Evolutionary conservation across 352 stramenopile genomes (phyloP), one percentile per base, ranked within the genome.

Genomic region (Phytophthora chlamydospora): DNA sequence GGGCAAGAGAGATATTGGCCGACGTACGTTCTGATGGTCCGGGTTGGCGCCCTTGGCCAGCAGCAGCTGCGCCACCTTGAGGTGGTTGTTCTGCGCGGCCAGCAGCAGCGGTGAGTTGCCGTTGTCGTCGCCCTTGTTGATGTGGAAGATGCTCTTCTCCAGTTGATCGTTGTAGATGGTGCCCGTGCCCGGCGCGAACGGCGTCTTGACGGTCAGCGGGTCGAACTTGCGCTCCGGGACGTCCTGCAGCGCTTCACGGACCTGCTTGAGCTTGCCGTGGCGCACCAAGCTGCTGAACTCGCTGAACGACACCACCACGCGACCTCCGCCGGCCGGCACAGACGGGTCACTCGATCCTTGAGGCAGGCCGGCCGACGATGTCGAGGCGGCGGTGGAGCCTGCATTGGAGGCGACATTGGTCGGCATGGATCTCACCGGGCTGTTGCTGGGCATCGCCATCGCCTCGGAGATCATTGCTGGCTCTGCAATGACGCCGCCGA

Each of bases 101-200:
- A 97, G 53, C 48, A 96, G 55, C 13, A 98, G 70, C 16, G 90
- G 76, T 31, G 93, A 95, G 62, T 98, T 98, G 62, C 94, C 94
- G 33, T 96, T 91, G 17, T 92, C 84, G 68, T 98, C 92, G 52
- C 86, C 71, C 51, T 89, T 88, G 71, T 98, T 93, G 33, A 97
- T 70, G 52, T 91, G 75, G 71, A 98, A 97, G 34, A 83, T 81
- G 31, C 85, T 89, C 64, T 97, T 91, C 71, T 97, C 90, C 53
- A 98, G 85, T 19, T 85, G 41, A 24, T 97, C 84, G 51, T 85
- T 84, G 76, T 98, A 98, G 27, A 91, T 67, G 27, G 96, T 98
- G 40, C 95, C 94, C 24, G 93, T 78, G 6, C 89, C 90, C 10
- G 88, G 53, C 12, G 83, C 69, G 62, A 93, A 97, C 52, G 80